Percentiles rank a stretch among this genome's conserved stretches.
Conservation (phyloP, 768 basidiomycete species). For the Mycena albidolilacea region DNA sequence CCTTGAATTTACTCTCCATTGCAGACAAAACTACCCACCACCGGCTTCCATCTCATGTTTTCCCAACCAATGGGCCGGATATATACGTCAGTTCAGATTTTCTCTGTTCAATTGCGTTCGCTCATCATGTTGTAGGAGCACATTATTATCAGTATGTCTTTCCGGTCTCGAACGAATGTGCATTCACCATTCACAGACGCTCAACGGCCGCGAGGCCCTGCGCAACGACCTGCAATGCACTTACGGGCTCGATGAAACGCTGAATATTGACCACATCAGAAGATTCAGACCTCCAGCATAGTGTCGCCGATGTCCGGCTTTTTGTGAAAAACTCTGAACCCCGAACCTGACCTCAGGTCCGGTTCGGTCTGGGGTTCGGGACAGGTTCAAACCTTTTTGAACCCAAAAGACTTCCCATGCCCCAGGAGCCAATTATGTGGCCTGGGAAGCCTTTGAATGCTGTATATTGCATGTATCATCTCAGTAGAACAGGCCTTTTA, state of each 20-base stretch:
- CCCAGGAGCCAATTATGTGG: too few species aligned
- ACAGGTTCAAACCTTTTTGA: neutral
- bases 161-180: neutral
- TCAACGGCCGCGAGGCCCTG: neutral
- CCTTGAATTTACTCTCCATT: neutral
- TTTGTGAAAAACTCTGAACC: too few species aligned
- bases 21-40: neutral
- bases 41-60: constrained; percentile 3
- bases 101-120: neutral
- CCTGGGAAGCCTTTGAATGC: too few species aligned
- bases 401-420: too few species aligned
- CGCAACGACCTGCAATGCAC: neutral
- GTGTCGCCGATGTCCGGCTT: too few species aligned
- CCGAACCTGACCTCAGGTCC: too few species aligned
- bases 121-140: neutral
- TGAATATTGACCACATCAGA: neutral
- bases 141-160: neutral
- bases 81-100: neutral
- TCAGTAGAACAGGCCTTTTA: too few species aligned
- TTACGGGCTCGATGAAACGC: neutral
- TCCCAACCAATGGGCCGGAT: constrained; percentile 3
- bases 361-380: too few species aligned
- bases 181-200: neutral
- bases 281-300: neutral
- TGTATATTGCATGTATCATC: too few species aligned